Evolutionary conservation across 495 filamentous ascomycete genomes (phyloP).

Genomic region (Corynascus novoguineensis): DNA sequence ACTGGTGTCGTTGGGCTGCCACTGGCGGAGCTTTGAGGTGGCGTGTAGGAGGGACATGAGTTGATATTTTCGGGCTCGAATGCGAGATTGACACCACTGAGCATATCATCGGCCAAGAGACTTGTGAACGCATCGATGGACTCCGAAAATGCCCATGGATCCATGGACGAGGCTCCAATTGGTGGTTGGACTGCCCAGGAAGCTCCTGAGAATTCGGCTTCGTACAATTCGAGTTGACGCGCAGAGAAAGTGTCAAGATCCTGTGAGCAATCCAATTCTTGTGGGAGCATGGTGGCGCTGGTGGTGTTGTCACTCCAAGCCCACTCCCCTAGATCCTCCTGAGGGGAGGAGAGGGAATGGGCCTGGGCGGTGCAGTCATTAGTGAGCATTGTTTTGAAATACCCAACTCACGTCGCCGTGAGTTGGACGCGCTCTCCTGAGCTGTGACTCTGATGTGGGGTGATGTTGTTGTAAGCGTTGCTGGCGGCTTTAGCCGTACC

Average conservation of each 20-base stretch:
- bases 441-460: slow-evolving; percentile 3
- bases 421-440: slow-evolving; percentile 9
- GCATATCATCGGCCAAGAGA: neutral
- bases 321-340: slow-evolving; percentile 17
- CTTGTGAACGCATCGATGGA: neutral
- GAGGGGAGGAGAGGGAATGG: slow-evolving; percentile 5
- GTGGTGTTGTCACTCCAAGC: slow-evolving; percentile 13
- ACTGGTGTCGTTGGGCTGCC: neutral
- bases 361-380: neutral
- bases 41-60: neutral
- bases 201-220: neutral
- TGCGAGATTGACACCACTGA: neutral
- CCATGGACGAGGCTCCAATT: neutral
- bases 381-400: slow-evolving; percentile 6
- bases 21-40: neutral
- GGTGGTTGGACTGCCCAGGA: neutral
- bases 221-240: neutral
- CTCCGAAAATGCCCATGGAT: too few relatives aligned
- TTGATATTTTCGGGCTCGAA: neutral
- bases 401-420: slow-evolving; percentile 11
- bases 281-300: neutral
- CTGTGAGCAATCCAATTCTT: neutral
- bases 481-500: slow-evolving; percentile 1
- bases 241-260: slow-evolving; percentile 2
- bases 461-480: neutral